These are phyloP conservation scores for Sarocladium brachiariae DNA, from an alignment of 2,329 filamentous ascomycete species.

Conservation along the genomic window DNA sequence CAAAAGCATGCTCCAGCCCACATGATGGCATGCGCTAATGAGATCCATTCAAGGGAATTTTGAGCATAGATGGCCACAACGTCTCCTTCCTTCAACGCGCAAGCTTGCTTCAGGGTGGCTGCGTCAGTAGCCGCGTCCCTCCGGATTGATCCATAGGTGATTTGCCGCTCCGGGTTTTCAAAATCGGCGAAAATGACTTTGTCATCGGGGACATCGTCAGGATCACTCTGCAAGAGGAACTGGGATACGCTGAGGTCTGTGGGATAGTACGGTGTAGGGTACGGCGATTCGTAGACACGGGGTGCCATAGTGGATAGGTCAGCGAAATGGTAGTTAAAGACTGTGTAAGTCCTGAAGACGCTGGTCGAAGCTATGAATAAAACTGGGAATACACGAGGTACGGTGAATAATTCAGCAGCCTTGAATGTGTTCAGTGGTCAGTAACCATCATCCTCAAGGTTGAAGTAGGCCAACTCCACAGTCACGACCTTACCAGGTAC, in stretches of 20 bases:
- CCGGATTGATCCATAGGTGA: slow-evolving; percentile 16
- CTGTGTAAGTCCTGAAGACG: no score
- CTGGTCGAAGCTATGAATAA: no score
- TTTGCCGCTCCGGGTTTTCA: slow-evolving; percentile 12
- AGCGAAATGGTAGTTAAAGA: no score
- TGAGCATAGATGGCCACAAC: slow-evolving; percentile 17
- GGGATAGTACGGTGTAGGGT: slow-evolving; percentile 15
- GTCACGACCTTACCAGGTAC: no score
- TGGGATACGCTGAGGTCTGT: slow-evolving; percentile 18
- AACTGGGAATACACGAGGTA: no score
- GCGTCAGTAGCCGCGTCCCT: slow-evolving; percentile 15
- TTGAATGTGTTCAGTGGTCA: no score
- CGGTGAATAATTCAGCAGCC: no score
- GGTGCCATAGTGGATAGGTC: not conserved
- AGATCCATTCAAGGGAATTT: slow-evolving; percentile 17
- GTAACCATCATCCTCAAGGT: no score
- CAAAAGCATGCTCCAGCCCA: slow-evolving; percentile 19
- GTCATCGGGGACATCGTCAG: slow-evolving; percentile 18
- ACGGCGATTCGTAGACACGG: slow-evolving; percentile 14
- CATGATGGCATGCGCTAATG: slow-evolving; percentile 16
- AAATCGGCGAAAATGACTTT: slow-evolving; percentile 18
- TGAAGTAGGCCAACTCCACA: no score
- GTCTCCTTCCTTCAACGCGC: slow-evolving; percentile 13
- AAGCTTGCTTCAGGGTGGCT: slow-evolving; percentile 10
- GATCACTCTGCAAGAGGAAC: slow-evolving; percentile 18